These are phyloP conservation scores for Tulasnella sp. DNA, from an alignment of 768 basidiomycete species.

Conservation along the genomic window DNA sequence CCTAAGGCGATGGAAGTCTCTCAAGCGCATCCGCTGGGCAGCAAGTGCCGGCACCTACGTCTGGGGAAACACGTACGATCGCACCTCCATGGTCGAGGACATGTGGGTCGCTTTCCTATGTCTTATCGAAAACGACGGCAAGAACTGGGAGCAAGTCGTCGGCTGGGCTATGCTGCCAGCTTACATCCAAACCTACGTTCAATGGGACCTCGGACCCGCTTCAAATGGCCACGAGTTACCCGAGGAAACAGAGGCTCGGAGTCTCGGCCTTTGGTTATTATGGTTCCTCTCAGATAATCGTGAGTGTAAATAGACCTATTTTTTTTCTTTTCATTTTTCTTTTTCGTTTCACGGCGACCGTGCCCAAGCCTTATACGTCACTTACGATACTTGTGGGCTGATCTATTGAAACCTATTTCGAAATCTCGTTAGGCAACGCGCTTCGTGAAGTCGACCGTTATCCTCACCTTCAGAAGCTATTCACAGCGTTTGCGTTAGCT, in stretches of 20 bases:
- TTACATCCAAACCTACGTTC: constrained; percentile 37
- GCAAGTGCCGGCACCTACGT: constrained; percentile 8
- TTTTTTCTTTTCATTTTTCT: background rate
- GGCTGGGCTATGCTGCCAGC: constrained; percentile 37
- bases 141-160: constrained; percentile 44
- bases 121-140: constrained; percentile 56
- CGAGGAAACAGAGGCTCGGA: constrained; percentile 34
- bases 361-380: background rate
- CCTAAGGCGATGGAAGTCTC: constrained; percentile 6
- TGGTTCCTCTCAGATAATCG: constrained; percentile 46
- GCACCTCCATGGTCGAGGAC: constrained; percentile 20
- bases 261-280: constrained; percentile 49
- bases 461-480: background rate
- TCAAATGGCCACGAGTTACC: constrained; percentile 45
- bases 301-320: constrained; percentile 27
- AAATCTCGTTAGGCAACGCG: background rate
- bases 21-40: constrained; percentile 16
- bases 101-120: constrained; percentile 44
- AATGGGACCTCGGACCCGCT: constrained; percentile 23
- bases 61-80: constrained; percentile 12
- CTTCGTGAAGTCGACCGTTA: constrained; percentile 5
- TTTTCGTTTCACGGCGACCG: background rate
- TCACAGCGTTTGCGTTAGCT: constrained; percentile 1
- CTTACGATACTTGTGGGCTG: background rate
- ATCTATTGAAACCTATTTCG: background rate